phyloP scores from a whole-genome alignment of 73 alveolate species.

The Breviolum minutum region DNA sequence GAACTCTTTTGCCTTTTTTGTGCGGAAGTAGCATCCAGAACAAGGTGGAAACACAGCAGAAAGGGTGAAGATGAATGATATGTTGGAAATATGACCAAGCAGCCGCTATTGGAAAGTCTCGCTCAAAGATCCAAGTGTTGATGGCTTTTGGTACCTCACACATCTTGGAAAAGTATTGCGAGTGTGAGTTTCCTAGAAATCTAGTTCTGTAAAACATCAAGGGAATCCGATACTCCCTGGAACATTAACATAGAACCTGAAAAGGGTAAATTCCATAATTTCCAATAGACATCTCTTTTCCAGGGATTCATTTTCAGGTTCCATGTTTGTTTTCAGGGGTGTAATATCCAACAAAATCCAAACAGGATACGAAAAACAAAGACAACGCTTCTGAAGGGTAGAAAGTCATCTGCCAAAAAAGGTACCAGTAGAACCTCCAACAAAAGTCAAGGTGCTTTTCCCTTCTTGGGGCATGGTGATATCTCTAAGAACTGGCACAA shows the following conservation, averaged over 20 bases:
- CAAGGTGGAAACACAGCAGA: not conserved
- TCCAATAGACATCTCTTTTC: too few relatives aligned
- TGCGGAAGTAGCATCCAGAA: not conserved
- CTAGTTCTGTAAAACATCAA: too few relatives aligned
- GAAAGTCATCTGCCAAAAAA: not conserved
- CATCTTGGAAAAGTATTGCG: not conserved
- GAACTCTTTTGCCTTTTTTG: not conserved
- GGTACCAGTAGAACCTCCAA: not conserved
- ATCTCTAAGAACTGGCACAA: slow-evolving; percentile 35
- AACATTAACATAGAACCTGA: too few relatives aligned
- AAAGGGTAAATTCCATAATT: too few relatives aligned
- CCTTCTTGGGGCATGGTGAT: slow-evolving; percentile 66
- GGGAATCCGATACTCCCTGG: too few relatives aligned
- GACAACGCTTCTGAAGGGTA: not conserved
- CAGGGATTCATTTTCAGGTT: too few relatives aligned
- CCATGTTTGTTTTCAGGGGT: too few relatives aligned
- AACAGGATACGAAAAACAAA: too few relatives aligned
- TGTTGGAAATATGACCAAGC: not conserved
- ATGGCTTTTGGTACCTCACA: slow-evolving; percentile 51
- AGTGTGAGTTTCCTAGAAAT: too few relatives aligned
- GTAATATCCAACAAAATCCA: too few relatives aligned
- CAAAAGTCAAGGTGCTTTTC: not conserved
- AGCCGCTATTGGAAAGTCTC: slow-evolving; percentile 56
- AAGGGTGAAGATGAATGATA: not conserved
- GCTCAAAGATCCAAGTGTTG: slow-evolving; percentile 94